Percentiles rank a stretch among this genome's conserved stretches.
Conservation (phyloP, 1,284 basidiomycete species). For the Ustilago hordei region DNA sequence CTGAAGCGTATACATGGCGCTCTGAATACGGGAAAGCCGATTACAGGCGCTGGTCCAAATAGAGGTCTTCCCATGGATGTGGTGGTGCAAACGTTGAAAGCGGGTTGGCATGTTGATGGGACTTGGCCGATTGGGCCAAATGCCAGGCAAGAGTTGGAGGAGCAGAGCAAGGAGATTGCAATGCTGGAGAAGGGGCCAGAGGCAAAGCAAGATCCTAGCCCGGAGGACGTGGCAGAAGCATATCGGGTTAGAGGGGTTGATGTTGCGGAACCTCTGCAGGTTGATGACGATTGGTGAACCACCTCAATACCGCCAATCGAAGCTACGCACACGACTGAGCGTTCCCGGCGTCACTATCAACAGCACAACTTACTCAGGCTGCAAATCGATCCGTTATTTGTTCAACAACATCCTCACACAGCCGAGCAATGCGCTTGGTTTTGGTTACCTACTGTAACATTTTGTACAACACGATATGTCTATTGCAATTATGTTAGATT, state of each 20-base stretch:
- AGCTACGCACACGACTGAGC: too few species aligned
- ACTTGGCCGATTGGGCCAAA: slow-evolving; percentile 46
- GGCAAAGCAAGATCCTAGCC: slow-evolving; percentile 39
- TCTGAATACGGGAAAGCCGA: slow-evolving; percentile 31
- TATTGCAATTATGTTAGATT: slow-evolving; percentile 14
- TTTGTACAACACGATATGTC: slow-evolving; percentile 21
- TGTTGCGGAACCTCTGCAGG: slow-evolving; percentile 12
- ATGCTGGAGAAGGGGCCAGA: slow-evolving; percentile 27
- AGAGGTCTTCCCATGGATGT: slow-evolving; percentile 40
- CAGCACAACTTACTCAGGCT: background rate
- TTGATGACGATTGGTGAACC: slow-evolving; percentile 36
- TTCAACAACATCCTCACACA: too few species aligned
- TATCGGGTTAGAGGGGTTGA: slow-evolving; percentile 28
- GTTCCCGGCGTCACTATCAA: too few species aligned
- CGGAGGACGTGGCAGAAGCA: slow-evolving; percentile 17
- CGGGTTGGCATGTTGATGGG: slow-evolving; percentile 42
- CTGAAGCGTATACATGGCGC: slow-evolving; percentile 32
- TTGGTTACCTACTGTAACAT: background rate
- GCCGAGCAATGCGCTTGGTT: too few species aligned
- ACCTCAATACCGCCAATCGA: too few species aligned
- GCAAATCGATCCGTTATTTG: background rate
- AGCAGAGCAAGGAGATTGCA: slow-evolving; percentile 14
- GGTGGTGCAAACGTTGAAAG: slow-evolving; percentile 37
- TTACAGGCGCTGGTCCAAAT: slow-evolving; percentile 35
- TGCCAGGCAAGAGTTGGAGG: slow-evolving; percentile 29